phyloP scores from a whole-genome alignment of 345 rosid genomes.

The Salix udensis region DNA sequence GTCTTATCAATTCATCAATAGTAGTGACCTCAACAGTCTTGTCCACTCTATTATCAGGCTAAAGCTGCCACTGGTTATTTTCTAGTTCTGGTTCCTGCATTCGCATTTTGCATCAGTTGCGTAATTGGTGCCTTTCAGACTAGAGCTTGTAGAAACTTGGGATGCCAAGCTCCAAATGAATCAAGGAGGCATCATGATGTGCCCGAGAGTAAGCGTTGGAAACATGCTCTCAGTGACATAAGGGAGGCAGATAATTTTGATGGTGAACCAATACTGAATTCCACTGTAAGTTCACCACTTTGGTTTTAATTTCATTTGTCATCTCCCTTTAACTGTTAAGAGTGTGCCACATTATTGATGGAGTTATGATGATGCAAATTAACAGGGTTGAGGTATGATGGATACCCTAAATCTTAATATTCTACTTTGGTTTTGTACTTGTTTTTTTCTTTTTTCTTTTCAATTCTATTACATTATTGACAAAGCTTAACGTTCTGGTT shows the following conservation, averaged over 20 bases:
- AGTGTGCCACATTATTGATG: not conserved
- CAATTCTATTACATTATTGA: not conserved
- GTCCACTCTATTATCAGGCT: slow-evolving; percentile 28
- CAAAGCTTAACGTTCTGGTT: not conserved
- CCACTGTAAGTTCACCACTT: slow-evolving; percentile 15
- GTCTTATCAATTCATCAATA: not conserved
- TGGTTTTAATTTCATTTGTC: not conserved
- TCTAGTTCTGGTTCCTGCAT: slow-evolving; percentile 36
- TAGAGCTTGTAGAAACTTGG: slow-evolving; percentile 13
- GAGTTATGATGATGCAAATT: not conserved
- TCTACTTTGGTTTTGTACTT: too few relatives aligned
- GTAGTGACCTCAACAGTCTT: slow-evolving; percentile 13
- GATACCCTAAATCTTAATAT: not conserved
- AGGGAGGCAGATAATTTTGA: slow-evolving; percentile 19
- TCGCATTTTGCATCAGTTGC: slow-evolving; percentile 42
- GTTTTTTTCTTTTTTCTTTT: not conserved
- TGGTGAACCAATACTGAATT: slow-evolving; percentile 4
- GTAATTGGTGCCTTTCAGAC: slow-evolving; percentile 23
- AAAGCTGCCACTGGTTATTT: slow-evolving; percentile 35
- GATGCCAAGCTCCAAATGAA: not conserved
- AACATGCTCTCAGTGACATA: slow-evolving; percentile 27
- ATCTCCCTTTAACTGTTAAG: not conserved
- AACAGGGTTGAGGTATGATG: not conserved
- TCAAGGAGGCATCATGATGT: slow-evolving; percentile 11
- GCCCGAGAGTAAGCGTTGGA: slow-evolving; percentile 31